Percentiles rank a stretch among this genome's conserved stretches.
phyloP scores from a whole-genome alignment of 257 asterid genomes.

The Penstemon barbatus region DNA sequence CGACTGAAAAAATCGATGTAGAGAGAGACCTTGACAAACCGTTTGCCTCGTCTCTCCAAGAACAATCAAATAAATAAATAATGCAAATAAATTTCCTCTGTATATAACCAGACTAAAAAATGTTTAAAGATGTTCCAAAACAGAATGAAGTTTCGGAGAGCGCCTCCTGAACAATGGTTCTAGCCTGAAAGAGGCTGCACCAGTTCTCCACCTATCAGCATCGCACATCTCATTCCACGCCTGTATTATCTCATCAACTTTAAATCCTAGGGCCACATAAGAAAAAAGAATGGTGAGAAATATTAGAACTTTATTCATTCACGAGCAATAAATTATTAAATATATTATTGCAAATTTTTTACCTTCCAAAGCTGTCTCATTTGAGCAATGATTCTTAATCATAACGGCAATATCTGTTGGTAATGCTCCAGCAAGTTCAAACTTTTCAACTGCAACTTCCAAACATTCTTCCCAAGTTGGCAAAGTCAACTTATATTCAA shows the following conservation, averaged over 20 bases:
- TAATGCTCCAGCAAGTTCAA: slow-evolving; percentile 86
- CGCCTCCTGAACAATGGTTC: slow-evolving; percentile 84
- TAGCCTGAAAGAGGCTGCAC: slow-evolving; percentile 64
- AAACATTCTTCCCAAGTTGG: slow-evolving; percentile 95
- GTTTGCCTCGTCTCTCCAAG: too few species aligned
- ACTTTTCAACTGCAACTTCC: slow-evolving; percentile 91
- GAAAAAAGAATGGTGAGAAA: slow-evolving; percentile 26
- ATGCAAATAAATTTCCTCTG: neutral
- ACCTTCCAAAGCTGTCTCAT: slow-evolving; percentile 94
- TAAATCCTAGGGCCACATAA: slow-evolving; percentile 53
- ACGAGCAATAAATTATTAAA: neutral
- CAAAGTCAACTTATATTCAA: slow-evolving; percentile 76
- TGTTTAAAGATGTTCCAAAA: slow-evolving; percentile 62
- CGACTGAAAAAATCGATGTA: slow-evolving; percentile 20
- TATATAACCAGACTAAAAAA: slow-evolving; percentile 26
- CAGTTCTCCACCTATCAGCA: slow-evolving; percentile 79
- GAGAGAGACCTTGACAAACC: neutral
- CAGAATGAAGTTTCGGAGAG: slow-evolving; percentile 66
- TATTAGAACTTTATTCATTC: slow-evolving; percentile 14
- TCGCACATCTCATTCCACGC: slow-evolving; percentile 98
- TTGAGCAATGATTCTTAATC: slow-evolving; percentile 96
- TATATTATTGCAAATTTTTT: slow-evolving; percentile 1
- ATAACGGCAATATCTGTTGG: slow-evolving; percentile 82
- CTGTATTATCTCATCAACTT: slow-evolving; percentile 92
- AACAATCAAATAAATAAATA: too few species aligned